phyloP scores from a whole-genome alignment of 2,329 filamentous ascomycete genomes.

The Cytospora piceicola region DNA sequence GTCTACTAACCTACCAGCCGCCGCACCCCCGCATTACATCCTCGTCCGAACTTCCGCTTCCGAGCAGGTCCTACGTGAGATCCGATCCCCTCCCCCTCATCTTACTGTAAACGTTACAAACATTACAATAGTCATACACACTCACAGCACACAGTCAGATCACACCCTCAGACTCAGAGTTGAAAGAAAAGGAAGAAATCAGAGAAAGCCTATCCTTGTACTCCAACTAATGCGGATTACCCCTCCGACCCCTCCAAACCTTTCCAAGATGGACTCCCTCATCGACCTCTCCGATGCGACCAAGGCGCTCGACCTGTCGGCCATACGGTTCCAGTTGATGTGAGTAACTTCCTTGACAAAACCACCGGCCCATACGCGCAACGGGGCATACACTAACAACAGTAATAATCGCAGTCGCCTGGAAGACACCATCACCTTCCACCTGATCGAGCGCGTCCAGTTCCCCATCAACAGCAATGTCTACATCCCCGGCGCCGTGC shows the following conservation, averaged over 20 bases:
- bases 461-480: slow-evolving; percentile 91
- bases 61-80: not conserved
- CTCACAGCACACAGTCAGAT: not conserved
- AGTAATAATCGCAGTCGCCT: slow-evolving; percentile 67
- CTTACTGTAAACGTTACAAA: not conserved
- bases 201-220: not conserved
- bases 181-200: not conserved
- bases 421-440: slow-evolving; percentile 97
- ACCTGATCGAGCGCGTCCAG: slow-evolving; percentile 96
- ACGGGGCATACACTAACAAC: not conserved
- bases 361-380: not conserved
- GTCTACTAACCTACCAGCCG: too few relatives aligned
- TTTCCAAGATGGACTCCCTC: slow-evolving; percentile 75
- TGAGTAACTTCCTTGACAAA: slow-evolving; percentile 50
- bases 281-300: slow-evolving; percentile 85
- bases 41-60: slow-evolving; percentile 9
- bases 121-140: not conserved
- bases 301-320: slow-evolving; percentile 84
- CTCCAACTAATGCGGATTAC: not conserved
- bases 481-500: slow-evolving; percentile 79
- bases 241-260: not conserved
- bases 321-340: slow-evolving; percentile 95
- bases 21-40: too few relatives aligned
- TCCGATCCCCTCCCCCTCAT: not conserved
- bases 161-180: too few relatives aligned